Base-by-base conservation (phyloP, 768 basidiomycete species). In the Sporobolomyces pararoseus region DNA sequence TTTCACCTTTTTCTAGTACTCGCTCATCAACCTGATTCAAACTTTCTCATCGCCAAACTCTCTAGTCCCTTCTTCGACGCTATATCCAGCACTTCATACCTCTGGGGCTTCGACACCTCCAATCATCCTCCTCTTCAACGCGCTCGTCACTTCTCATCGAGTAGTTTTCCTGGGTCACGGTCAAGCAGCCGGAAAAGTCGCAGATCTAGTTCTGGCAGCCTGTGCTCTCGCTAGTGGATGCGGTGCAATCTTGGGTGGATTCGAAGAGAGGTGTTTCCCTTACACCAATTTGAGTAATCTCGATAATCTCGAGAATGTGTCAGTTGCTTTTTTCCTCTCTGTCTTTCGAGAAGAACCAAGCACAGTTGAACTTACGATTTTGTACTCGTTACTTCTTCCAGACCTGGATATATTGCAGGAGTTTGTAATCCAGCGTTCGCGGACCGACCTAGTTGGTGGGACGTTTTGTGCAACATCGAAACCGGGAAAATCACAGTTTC, bases 401-500 rank as follows among this genome's bases (percentile, higher is more conserved):
- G 91, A 46, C 87, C 89, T 6, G 95, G 91, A 17, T 99, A 88
- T 77, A 93, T 99, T 61, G 96, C 94, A 14, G 96, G 96, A 1
- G 95, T 98, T 4, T 94, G 91, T 1, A 99, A 99, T 76, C 96
- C 94, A 3, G 92, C 97, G 53, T 97, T 97, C 80, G 91, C 95
- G 76, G 83, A 88, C 1, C 85, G 88, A 0, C 86, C 87, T 0
- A 84, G 85, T 17, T 78, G 79, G 32, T 99, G 96, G 96, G 96
- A 99, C 79, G 82, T 99, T 12, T 82, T 97, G 47, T 89, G 95
- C 79, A 92, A 98, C 77, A 87, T 97, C 70, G 88, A 90, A 55
- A 86, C 87, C 0, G 91, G 91, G 14, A 87, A 86, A 44, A 90
- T 99, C 66, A 87, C 87, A 3, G 88, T 98, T 19, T 87, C 90